phyloP scores from a whole-genome alignment of 169 alveolate genomes.

The Plasmodium coatneyi region DNA sequence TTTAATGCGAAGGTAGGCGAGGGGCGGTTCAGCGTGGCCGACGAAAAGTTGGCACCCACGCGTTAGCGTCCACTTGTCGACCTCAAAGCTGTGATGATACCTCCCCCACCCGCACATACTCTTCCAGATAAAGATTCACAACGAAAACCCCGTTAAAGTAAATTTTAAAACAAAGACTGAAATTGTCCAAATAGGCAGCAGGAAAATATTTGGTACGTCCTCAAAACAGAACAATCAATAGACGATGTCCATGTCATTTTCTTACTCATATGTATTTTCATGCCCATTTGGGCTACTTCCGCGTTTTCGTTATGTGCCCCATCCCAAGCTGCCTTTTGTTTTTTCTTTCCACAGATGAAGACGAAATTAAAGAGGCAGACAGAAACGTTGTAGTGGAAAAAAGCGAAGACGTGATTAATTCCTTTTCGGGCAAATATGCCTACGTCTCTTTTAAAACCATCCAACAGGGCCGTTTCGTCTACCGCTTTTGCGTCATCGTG shows the following conservation, averaged over 20 bases:
- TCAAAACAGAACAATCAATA: not conserved
- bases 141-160: constrained; percentile 65
- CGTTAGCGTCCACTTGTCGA: not conserved
- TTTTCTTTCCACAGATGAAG: constrained; percentile 28
- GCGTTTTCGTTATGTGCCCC: not conserved
- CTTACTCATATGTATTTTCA: not conserved
- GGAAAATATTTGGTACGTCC: constrained; percentile 30
- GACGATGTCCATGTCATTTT: not conserved
- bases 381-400: constrained; percentile 14
- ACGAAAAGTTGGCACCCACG: not conserved
- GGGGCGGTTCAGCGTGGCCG: not conserved
- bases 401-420: constrained; percentile 52
- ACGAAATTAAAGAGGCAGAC: constrained; percentile 66
- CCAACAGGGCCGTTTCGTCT: constrained; percentile 47
- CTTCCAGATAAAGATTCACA: constrained; percentile 52
- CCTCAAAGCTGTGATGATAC: not conserved
- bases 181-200: constrained; percentile 53
- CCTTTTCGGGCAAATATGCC: constrained; percentile 53
- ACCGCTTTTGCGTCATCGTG: constrained; percentile 47
- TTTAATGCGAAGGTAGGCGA: constrained; percentile 43
- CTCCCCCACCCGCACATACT: not conserved
- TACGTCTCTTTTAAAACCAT: constrained; percentile 40
- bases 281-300: not conserved
- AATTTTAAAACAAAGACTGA: constrained; percentile 46
- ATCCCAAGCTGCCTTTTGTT: not conserved